Conservation (phyloP, 2,329 filamentous ascomycete genomes). For the Westerdykella sp. region DNA sequence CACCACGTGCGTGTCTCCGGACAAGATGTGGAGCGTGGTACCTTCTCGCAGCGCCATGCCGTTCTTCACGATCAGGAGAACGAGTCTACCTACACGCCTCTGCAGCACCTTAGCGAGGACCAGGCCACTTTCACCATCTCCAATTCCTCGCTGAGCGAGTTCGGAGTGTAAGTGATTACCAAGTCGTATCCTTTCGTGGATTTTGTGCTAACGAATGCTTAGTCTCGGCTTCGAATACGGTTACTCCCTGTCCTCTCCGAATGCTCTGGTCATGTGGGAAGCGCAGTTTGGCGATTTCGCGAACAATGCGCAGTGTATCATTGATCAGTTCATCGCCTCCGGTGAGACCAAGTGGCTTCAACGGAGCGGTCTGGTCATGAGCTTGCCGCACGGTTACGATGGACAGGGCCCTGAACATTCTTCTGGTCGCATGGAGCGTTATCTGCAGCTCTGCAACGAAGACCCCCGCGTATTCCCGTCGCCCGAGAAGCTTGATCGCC, state of each 20-base stretch:
- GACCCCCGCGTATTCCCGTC: constrained; percentile 90
- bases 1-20: constrained; percentile 97
- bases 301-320: constrained; percentile 98
- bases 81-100: constrained; percentile 85
- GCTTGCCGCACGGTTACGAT: constrained; percentile 94
- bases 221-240: constrained; percentile 97
- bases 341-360: constrained; percentile 99
- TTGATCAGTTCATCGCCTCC: constrained; percentile 97
- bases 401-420: constrained; percentile 98
- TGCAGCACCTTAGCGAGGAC: constrained; percentile 81
- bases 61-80: constrained; percentile 97
- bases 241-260: constrained; percentile 93
- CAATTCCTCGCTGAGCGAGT: constrained; percentile 82
- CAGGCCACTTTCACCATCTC: constrained; percentile 95
- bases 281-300: constrained; percentile 99
- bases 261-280: constrained; percentile 98
- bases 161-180: constrained; percentile 50
- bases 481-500: constrained; percentile 82
- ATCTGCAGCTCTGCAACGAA: constrained; percentile 95
- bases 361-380: constrained; percentile 92
- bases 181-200: not conserved
- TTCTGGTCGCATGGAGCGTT: constrained; percentile 93
- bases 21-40: constrained; percentile 98
- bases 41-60: constrained; percentile 95
- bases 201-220: constrained; percentile 16